These are phyloP conservation scores for Calonectria henricotiae DNA, from an alignment of 2,329 filamentous ascomycete species.

Conservation along the genomic window DNA sequence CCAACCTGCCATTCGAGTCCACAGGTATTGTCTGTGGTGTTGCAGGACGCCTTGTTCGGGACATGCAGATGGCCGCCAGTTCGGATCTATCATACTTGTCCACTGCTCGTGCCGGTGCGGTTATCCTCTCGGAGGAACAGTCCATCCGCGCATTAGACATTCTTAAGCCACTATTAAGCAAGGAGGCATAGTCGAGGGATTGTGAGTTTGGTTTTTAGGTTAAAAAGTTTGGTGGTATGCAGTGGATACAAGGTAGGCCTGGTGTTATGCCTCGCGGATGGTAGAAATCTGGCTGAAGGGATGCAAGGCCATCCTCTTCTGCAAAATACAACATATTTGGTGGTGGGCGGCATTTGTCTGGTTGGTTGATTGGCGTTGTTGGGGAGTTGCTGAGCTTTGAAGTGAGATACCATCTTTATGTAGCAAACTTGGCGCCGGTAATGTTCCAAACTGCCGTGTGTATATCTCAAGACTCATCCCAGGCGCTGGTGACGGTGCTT, in stretches of 20 bases:
- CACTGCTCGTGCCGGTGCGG: slow-evolving; percentile 89
- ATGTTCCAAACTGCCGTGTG: slow-evolving; percentile 26
- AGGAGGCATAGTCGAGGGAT: slow-evolving; percentile 48
- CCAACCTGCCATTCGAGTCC: slow-evolving; percentile 85
- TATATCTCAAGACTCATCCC: not conserved
- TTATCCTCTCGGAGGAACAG: slow-evolving; percentile 86
- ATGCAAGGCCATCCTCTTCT: slow-evolving; percentile 4
- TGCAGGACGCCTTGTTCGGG: slow-evolving; percentile 84
- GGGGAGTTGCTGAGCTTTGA: slow-evolving; percentile 39
- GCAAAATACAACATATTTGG: slow-evolving; percentile 23
- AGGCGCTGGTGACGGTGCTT: not conserved
- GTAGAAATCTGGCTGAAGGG: slow-evolving; percentile 5
- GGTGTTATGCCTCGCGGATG: slow-evolving; percentile 10
- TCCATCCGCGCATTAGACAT: slow-evolving; percentile 82
- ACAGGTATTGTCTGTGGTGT: slow-evolving; percentile 97
- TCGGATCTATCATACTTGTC: slow-evolving; percentile 93
- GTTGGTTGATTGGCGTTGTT: slow-evolving; percentile 43
- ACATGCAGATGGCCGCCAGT: slow-evolving; percentile 71
- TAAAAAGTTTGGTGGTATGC: slow-evolving; percentile 19
- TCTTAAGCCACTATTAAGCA: slow-evolving; percentile 69
- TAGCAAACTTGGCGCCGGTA: slow-evolving; percentile 40
- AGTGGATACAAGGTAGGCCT: slow-evolving; percentile 2
- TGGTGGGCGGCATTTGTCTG: slow-evolving; percentile 38
- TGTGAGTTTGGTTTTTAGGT: not conserved
- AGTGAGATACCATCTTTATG: slow-evolving; percentile 52